These are phyloP conservation scores for Ballota nigra DNA, from an alignment of 257 asterid genomes.

Conservation along the genomic window DNA sequence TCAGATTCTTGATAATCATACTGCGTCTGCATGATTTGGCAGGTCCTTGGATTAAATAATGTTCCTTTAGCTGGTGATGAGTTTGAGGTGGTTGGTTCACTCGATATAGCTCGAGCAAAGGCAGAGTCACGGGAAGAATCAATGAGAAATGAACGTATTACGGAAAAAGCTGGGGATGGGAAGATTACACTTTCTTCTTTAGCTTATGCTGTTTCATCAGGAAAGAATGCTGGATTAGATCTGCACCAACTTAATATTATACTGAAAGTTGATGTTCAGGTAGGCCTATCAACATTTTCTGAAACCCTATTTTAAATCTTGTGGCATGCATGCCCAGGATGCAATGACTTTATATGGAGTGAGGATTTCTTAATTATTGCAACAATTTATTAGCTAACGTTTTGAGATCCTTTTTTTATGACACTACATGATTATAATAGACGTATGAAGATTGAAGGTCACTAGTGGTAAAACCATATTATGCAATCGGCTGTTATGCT, in stretches of 20 bases:
- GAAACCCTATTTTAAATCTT: background rate
- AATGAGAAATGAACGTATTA: slow-evolving; percentile 74
- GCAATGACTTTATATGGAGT: background rate
- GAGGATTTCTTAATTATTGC: background rate
- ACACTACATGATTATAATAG: background rate
- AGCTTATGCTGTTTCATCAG: slow-evolving; percentile 88
- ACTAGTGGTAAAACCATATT: background rate
- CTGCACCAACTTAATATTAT: slow-evolving; percentile 89
- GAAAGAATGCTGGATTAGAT: slow-evolving; percentile 78
- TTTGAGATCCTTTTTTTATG: background rate
- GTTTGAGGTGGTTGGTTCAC: slow-evolving; percentile 86
- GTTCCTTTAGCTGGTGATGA: slow-evolving; percentile 98
- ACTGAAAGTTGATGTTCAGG: slow-evolving; percentile 97
- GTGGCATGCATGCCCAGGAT: background rate
- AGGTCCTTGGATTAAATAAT: slow-evolving; percentile 88
- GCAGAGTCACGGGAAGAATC: slow-evolving; percentile 67
- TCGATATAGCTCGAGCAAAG: slow-evolving; percentile 81
- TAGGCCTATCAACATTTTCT: slow-evolving; percentile 28
- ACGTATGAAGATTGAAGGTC: background rate
- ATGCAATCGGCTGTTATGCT: background rate
- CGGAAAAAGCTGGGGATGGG: slow-evolving; percentile 96
- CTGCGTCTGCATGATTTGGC: slow-evolving; percentile 23
- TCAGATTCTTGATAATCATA: slow-evolving; percentile 20
- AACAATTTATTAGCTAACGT: background rate
- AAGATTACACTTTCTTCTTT: slow-evolving; percentile 86